phyloP scores from a whole-genome alignment of 345 rosid genomes.

The Brassica juncea region DNA sequence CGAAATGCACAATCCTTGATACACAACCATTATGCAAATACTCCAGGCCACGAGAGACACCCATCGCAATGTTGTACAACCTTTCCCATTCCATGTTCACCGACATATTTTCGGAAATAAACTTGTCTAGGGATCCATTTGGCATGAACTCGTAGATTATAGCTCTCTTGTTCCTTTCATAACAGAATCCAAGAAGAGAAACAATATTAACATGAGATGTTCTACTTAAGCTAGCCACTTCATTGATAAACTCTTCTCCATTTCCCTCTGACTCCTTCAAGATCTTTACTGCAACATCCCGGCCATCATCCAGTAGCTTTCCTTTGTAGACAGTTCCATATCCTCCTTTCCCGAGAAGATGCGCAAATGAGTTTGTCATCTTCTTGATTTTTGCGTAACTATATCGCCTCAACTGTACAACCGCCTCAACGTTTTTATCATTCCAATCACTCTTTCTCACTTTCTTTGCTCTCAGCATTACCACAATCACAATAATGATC shows the following conservation, averaged over 20 bases:
- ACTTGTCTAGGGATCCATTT: slow-evolving; percentile 1
- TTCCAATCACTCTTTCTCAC: background rate
- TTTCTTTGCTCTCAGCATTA: background rate
- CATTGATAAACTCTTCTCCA: slow-evolving; percentile 52
- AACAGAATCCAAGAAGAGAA: slow-evolving; percentile 26
- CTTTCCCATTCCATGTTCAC: background rate
- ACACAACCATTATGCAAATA: background rate
- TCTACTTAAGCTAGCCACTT: slow-evolving; percentile 53
- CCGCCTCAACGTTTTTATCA: background rate
- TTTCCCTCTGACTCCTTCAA: slow-evolving; percentile 19
- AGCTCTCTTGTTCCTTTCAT: background rate
- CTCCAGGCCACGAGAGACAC: background rate
- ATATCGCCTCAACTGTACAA: slow-evolving; percentile 27
- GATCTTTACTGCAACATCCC: slow-evolving; percentile 39
- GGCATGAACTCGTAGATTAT: background rate
- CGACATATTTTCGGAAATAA: slow-evolving; percentile 1
- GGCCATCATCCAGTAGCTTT: slow-evolving; percentile 5
- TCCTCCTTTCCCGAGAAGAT: slow-evolving; percentile 40
- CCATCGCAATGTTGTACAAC: background rate
- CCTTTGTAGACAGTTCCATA: slow-evolving; percentile 30
- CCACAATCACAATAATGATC: background rate
- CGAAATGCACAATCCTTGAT: background rate
- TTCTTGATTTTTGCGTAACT: slow-evolving; percentile 29
- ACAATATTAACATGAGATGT: slow-evolving; percentile 56
- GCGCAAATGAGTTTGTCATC: slow-evolving; percentile 36